phyloP scores from a whole-genome alignment of 129 eudicot genomes.

The Centaurea solstitialis region DNA sequence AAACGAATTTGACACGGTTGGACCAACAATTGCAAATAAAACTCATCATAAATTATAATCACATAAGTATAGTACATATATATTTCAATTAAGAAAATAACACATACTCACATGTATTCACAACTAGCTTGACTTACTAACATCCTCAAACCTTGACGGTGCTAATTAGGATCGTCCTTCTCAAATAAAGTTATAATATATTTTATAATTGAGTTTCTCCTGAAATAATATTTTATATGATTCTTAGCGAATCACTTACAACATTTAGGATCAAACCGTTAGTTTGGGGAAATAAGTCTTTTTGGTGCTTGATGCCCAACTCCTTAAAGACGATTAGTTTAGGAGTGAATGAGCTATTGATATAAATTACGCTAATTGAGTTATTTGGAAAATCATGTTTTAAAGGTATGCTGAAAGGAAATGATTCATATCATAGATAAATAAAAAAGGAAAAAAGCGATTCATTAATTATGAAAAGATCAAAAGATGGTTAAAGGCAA shows the following conservation, averaged over 20 bases:
- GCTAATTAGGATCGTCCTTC: too few relatives aligned
- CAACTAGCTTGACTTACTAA: neutral
- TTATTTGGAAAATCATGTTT: neutral
- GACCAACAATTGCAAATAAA: too few relatives aligned
- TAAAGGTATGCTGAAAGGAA: too few relatives aligned
- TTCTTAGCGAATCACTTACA: neutral
- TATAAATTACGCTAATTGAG: neutral
- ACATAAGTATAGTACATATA: too few relatives aligned
- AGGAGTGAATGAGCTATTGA: neutral
- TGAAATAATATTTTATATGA: too few relatives aligned
- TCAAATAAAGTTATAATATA: too few relatives aligned
- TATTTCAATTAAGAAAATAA: too few relatives aligned
- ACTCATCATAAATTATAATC: too few relatives aligned
- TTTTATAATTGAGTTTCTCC: neutral
- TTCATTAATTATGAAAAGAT: too few relatives aligned
- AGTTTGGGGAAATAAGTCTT: neutral
- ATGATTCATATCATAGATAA: neutral
- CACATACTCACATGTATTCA: too few relatives aligned
- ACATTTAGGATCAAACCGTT: neutral
- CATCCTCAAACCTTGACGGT: neutral
- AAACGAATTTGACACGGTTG: neutral
- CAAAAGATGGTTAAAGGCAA: too few relatives aligned
- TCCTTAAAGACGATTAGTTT: neutral
- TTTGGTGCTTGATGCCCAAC: neutral
- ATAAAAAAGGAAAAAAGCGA: too few relatives aligned